phyloP scores from a whole-genome alignment of 2,329 filamentous ascomycete genomes.

The Neofusicoccum kwambonambiense region DNA sequence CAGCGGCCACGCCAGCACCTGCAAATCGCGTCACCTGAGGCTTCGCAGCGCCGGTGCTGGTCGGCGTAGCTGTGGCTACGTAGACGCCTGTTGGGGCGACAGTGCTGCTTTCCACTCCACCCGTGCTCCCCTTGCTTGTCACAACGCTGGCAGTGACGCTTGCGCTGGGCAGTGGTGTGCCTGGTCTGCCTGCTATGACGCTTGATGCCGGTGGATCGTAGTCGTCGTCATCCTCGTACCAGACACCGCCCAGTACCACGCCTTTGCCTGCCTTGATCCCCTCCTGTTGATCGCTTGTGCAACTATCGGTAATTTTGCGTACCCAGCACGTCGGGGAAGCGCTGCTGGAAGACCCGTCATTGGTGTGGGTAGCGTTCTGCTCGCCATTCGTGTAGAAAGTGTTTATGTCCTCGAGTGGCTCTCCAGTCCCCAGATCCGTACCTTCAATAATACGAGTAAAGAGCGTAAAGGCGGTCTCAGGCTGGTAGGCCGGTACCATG shows the following conservation, averaged over 20 bases:
- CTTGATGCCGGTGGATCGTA: constrained; percentile 18
- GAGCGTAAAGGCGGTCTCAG: constrained; percentile 52
- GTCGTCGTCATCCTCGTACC: constrained; percentile 21
- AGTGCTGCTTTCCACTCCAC: constrained; percentile 9
- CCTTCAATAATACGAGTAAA: constrained; percentile 54
- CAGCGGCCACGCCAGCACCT: constrained; percentile 1
- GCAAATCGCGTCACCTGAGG: not conserved
- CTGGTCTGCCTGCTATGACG: constrained; percentile 20
- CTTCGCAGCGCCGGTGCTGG: constrained; percentile 3
- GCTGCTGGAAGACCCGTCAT: constrained; percentile 48
- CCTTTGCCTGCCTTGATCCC: constrained; percentile 51
- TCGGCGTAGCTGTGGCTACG: constrained; percentile 19
- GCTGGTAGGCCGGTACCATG: constrained; percentile 48
- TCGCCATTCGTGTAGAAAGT: constrained; percentile 52
- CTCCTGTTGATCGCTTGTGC: constrained; percentile 51
- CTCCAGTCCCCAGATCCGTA: constrained; percentile 48
- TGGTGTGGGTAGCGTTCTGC: constrained; percentile 56
- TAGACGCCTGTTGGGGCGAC: constrained; percentile 20
- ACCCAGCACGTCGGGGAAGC: constrained; percentile 61
- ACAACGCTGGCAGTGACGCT: not conserved
- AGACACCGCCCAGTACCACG: constrained; percentile 26
- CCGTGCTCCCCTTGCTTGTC: not conserved
- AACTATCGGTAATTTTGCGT: constrained; percentile 52
- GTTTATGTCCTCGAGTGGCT: constrained; percentile 46
- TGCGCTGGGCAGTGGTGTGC: not conserved